Evolutionary conservation across 2,329 filamentous ascomycete genomes (phyloP).

Genomic region (Sporothrix phasma): DNA sequence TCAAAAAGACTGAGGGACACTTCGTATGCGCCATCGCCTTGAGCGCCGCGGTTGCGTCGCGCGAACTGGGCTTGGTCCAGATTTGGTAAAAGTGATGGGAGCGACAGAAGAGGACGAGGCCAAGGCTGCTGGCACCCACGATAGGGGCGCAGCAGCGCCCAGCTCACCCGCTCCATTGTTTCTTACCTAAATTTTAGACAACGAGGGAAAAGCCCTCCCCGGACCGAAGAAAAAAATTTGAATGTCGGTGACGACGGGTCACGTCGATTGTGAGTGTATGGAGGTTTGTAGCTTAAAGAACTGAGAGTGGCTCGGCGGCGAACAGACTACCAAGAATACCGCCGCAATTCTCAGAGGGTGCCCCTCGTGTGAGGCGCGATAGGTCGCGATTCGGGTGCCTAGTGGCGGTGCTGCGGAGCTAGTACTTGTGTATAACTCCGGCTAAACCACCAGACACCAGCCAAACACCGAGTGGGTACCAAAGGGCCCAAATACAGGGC

Average conservation of each 20-base stretch:
- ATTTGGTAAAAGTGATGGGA: slow-evolving; percentile 19
- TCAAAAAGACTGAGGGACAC: slow-evolving; percentile 23
- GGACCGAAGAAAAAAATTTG: no score
- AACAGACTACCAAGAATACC: not conserved
- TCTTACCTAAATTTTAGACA: no score
- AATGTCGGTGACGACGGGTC: no score
- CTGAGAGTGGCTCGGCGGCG: not conserved
- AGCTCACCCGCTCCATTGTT: slow-evolving; percentile 10
- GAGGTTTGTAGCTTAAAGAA: not conserved
- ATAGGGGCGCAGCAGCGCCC: slow-evolving; percentile 11
- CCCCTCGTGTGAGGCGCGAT: slow-evolving; percentile 8
- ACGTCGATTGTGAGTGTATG: not conserved
- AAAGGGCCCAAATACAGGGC: slow-evolving; percentile 1
- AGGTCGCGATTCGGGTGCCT: not conserved
- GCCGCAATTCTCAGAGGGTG: not conserved
- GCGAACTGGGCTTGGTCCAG: slow-evolving; percentile 14
- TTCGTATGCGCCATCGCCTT: slow-evolving; percentile 17
- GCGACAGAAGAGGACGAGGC: slow-evolving; percentile 17
- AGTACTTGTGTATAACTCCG: not conserved
- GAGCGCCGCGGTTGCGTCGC: slow-evolving; percentile 11
- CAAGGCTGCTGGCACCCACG: slow-evolving; percentile 16
- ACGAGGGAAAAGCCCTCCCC: no score
- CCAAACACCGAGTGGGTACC: not conserved
- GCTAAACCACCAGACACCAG: slow-evolving; percentile 6
- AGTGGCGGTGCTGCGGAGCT: not conserved